Evolutionary conservation across 257 asterid genomes (phyloP).

Genomic region (Solanum chaucha): DNA sequence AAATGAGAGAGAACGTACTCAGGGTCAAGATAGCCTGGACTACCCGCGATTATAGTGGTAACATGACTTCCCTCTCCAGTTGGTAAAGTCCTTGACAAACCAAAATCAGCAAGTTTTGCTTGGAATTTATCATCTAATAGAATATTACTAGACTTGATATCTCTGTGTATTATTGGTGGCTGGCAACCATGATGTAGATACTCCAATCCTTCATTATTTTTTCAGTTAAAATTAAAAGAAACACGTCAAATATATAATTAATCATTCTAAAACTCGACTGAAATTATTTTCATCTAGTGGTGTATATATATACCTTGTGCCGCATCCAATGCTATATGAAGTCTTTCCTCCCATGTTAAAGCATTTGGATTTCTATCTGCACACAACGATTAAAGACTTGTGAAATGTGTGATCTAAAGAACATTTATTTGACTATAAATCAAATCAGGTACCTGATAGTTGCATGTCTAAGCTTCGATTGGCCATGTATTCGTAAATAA

Average conservation of each 20-base stretch:
- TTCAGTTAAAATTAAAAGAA: background rate
- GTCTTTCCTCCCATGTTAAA: slow-evolving; percentile 31
- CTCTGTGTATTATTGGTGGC: slow-evolving; percentile 35
- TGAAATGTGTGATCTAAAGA: background rate
- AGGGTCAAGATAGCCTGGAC: slow-evolving; percentile 30
- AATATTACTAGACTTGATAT: slow-evolving; percentile 26
- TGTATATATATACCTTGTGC: background rate
- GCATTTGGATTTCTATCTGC: slow-evolving; percentile 2
- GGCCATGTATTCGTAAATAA: slow-evolving; percentile 8
- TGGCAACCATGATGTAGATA: slow-evolving; percentile 37
- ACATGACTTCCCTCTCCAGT: slow-evolving; percentile 8
- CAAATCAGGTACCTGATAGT: slow-evolving; percentile 4
- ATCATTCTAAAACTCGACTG: background rate
- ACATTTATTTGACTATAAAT: background rate
- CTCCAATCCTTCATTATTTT: slow-evolving; percentile 20
- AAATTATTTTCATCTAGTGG: background rate
- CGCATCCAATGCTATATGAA: slow-evolving; percentile 24
- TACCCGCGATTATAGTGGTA: slow-evolving; percentile 18
- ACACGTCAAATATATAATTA: background rate
- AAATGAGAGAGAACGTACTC: slow-evolving; percentile 1
- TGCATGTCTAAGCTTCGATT: slow-evolving; percentile 1
- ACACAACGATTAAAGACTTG: background rate
- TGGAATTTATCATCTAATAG: slow-evolving; percentile 16
- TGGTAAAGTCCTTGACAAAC: slow-evolving; percentile 25
- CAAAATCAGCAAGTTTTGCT: slow-evolving; percentile 37